Conservation (phyloP, 2,329 filamentous ascomycete species). For the Botryotinia globosa region DNA sequence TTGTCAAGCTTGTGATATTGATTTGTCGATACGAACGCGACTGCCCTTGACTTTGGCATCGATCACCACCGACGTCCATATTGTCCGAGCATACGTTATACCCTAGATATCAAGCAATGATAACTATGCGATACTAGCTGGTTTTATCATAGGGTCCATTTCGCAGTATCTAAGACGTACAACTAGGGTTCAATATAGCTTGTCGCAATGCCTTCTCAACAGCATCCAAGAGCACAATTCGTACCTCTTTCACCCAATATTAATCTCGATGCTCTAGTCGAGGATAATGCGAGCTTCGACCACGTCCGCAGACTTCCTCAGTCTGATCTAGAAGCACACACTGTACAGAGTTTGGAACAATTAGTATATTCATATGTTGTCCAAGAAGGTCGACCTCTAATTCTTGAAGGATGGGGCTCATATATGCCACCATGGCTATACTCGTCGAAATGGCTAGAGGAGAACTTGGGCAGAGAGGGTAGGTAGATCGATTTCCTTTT, state of each 20-base stretch:
- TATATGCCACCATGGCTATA: constrained; percentile 76
- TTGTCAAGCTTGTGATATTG: background rate
- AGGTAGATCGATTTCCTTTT: constrained; percentile 35
- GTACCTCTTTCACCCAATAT: constrained; percentile 86
- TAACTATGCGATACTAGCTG: background rate
- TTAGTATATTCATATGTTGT: constrained; percentile 77
- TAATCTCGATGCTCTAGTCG: constrained; percentile 72
- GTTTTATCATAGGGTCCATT: background rate
- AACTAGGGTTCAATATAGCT: background rate
- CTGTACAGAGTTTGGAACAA: constrained; percentile 78
- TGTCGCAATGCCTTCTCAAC: constrained; percentile 65
- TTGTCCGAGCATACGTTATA: background rate
- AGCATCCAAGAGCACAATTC: constrained; percentile 82
- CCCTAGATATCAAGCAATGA: background rate
- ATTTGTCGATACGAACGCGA: constrained; percentile 1
- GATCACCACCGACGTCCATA: background rate
- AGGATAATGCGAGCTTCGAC: constrained; percentile 78
- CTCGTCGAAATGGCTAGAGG: constrained; percentile 74
- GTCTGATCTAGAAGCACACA: constrained; percentile 73
- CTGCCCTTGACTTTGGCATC: background rate
- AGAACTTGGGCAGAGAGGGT: constrained; percentile 78
- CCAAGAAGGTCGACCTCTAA: constrained; percentile 81
- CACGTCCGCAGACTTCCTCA: constrained; percentile 79
- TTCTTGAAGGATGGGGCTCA: constrained; percentile 84
- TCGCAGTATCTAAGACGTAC: background rate